These are phyloP conservation scores for Syzygium aqueum DNA, from an alignment of 345 rosid genomes.

Conservation along the genomic window DNA sequence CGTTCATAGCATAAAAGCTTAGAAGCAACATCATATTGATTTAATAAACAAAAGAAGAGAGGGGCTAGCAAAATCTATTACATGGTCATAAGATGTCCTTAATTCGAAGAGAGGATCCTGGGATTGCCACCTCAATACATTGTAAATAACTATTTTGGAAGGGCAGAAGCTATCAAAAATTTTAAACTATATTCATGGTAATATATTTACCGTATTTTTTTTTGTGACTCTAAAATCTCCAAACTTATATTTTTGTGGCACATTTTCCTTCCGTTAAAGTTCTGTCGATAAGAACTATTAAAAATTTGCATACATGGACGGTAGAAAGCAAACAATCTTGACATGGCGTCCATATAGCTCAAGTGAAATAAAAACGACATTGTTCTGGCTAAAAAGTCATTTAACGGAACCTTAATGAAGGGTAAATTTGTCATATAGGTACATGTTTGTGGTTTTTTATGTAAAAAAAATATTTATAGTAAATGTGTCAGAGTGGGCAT, in stretches of 20 bases:
- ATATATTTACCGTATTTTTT: neutral
- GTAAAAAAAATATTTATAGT: rapidly evolving
- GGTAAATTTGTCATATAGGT: rapidly evolving
- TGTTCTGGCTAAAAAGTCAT: neutral
- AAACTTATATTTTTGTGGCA: too few relatives aligned
- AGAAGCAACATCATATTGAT: neutral
- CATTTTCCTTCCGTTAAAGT: rapidly evolving
- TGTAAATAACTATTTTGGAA: neutral
- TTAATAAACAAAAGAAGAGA: neutral
- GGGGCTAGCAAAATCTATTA: neutral
- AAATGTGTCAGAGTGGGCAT: too few relatives aligned
- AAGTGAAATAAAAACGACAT: too few relatives aligned
- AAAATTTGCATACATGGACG: too few relatives aligned
- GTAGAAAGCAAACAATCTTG: neutral
- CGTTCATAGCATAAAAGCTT: neutral
- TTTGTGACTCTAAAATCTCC: rapidly evolving
- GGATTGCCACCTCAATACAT: neutral
- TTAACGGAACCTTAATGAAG: rapidly evolving
- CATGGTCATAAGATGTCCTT: neutral
- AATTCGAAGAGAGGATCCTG: neutral
- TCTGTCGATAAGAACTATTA: neutral
- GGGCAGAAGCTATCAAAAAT: too few relatives aligned
- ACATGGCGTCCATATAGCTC: rapidly evolving
- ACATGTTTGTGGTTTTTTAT: too few relatives aligned
- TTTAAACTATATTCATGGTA: too few relatives aligned